Evolutionary conservation across 2,329 filamentous ascomycete species (phyloP).

Genomic region (Phialemoniopsis sp.): DNA sequence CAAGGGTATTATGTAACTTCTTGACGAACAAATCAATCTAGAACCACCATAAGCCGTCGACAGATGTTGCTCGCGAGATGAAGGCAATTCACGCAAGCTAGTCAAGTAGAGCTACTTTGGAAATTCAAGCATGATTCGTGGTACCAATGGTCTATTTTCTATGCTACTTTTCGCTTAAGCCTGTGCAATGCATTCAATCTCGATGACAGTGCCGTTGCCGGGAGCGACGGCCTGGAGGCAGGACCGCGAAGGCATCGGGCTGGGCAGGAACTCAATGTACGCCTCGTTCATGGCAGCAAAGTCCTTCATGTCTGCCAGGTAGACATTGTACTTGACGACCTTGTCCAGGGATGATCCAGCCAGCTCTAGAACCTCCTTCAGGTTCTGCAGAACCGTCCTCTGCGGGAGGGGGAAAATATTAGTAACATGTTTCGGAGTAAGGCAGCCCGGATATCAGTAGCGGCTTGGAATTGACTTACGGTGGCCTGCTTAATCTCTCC

Average conservation of each 20-base stretch:
- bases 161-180: slow-evolving; percentile 13
- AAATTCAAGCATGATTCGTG: too few species aligned
- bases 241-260: slow-evolving; percentile 35
- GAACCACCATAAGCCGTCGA: too few species aligned
- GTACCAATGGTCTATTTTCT: too few species aligned
- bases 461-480: too few species aligned
- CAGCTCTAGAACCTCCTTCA: slow-evolving; percentile 64
- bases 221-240: slow-evolving; percentile 33
- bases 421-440: too few species aligned
- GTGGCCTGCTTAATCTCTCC: slow-evolving; percentile 42
- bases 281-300: slow-evolving; percentile 73
- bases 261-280: slow-evolving; percentile 62
- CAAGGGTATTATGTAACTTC: too few species aligned
- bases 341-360: slow-evolving; percentile 61
- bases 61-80: too few species aligned
- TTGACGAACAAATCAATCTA: too few species aligned
- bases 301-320: slow-evolving; percentile 69
- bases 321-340: slow-evolving; percentile 71
- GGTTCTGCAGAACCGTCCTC: slow-evolving; percentile 39
- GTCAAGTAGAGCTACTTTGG: too few species aligned
- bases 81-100: too few species aligned
- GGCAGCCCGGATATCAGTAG: too few species aligned
- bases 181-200: slow-evolving; percentile 39
- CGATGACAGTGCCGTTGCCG: slow-evolving; percentile 33
- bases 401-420: too few species aligned